A percentile compares a stretch with the other conserved stretches of the same genome.
phyloP scores from a whole-genome alignment of 495 filamentous ascomycete genomes.

The Lepraria neglecta region DNA sequence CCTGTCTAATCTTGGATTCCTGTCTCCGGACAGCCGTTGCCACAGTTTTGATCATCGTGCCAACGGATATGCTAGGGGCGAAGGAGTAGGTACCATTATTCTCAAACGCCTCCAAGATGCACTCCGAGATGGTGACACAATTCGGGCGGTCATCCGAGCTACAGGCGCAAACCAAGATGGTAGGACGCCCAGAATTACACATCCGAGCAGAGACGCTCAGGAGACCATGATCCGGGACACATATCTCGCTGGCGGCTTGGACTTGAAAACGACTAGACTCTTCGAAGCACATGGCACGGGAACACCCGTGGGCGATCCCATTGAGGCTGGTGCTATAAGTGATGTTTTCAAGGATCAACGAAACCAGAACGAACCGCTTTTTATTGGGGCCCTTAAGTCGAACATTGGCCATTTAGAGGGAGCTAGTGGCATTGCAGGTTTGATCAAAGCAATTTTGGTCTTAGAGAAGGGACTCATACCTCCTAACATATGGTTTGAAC shows the following conservation, averaged over 20 bases:
- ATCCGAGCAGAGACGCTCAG: constrained; percentile 36
- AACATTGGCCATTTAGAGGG: constrained; percentile 43
- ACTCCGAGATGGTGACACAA: constrained; percentile 43
- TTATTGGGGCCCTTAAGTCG: constrained; percentile 39
- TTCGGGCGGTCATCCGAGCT: constrained; percentile 37
- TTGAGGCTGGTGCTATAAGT: constrained; percentile 38
- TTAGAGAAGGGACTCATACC: constrained; percentile 43
- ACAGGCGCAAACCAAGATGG: constrained; percentile 46
- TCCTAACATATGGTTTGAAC: constrained; percentile 38
- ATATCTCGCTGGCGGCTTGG: constrained; percentile 35
- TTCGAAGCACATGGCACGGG: constrained; percentile 49
- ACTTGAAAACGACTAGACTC: constrained; percentile 36
- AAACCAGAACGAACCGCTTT: constrained; percentile 23
- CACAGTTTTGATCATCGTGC: constrained; percentile 44
- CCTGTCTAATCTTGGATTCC: constrained; percentile 36
- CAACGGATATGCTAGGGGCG: constrained; percentile 46
- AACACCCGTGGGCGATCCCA: constrained; percentile 45
- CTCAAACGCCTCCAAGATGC: constrained; percentile 48
- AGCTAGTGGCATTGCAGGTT: constrained; percentile 37
- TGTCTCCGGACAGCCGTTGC: constrained; percentile 39
- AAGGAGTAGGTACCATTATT: constrained; percentile 40
- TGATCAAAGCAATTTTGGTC: constrained; percentile 41
- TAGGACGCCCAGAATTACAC: constrained; percentile 39
- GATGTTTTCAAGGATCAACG: constrained; percentile 23
- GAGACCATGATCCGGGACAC: constrained; percentile 39